A percentile compares a stretch with the other conserved stretches of the same genome.
Evolutionary conservation across 768 basidiomycete genomes (phyloP).

Genomic region (Russula brevipes): DNA sequence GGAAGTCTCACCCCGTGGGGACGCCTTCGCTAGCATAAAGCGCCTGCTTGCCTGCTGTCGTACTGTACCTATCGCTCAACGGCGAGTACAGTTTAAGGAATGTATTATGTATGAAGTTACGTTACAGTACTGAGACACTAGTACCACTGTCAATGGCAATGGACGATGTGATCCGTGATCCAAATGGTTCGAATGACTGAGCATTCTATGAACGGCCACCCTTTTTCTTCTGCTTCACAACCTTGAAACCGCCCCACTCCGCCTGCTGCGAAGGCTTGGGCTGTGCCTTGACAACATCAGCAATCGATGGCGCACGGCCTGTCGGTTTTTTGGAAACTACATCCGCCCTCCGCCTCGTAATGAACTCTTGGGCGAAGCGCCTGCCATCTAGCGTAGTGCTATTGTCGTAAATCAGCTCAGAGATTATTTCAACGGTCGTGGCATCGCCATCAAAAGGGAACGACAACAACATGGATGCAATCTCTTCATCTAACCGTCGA

Average conservation of each 20-base stretch:
- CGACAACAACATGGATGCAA: slow-evolving; percentile 89
- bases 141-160: background rate
- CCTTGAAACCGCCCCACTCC: slow-evolving; percentile 88
- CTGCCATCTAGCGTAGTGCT: slow-evolving; percentile 94
- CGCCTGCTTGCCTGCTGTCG: background rate
- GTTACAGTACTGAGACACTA: slow-evolving; percentile 3
- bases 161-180: too few relatives aligned
- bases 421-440: slow-evolving; percentile 84
- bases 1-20: too few relatives aligned
- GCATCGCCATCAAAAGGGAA: slow-evolving; percentile 89
- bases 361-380: slow-evolving; percentile 90
- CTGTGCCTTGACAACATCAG: slow-evolving; percentile 85
- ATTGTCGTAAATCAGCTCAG: slow-evolving; percentile 90
- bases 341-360: slow-evolving; percentile 81
- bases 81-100: background rate
- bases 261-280: slow-evolving; percentile 65
- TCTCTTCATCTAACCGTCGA: slow-evolving; percentile 74
- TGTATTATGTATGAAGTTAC: slow-evolving; percentile 7
- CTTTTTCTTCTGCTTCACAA: slow-evolving; percentile 95
- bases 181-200: background rate
- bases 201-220: slow-evolving; percentile 47
- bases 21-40: background rate
- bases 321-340: slow-evolving; percentile 48
- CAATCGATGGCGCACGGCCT: slow-evolving; percentile 64
- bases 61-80: background rate